Evolutionary conservation across 148 eudicot species (phyloP).

Genomic region (Pharnaceum exiguum): DNA sequence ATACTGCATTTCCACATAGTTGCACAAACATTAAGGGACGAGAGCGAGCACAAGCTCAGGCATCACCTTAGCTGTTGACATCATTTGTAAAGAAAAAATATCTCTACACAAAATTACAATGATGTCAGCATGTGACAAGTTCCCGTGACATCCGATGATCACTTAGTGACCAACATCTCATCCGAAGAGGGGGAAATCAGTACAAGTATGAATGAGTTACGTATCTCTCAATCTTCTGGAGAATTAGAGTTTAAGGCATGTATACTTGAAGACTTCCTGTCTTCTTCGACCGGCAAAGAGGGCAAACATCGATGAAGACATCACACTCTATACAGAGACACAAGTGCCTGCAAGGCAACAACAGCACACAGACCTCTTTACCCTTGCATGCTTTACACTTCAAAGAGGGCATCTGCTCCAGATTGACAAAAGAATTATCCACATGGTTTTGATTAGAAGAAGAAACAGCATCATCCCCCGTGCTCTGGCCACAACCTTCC

Average conservation of each 20-base stretch:
- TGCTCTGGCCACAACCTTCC: slow-evolving; percentile 43
- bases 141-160: not conserved
- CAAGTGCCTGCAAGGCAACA: slow-evolving; percentile 48
- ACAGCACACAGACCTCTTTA: slow-evolving; percentile 31
- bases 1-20: no score
- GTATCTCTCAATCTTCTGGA: not conserved
- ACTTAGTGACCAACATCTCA: slow-evolving; percentile 1
- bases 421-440: not conserved
- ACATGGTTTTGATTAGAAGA: slow-evolving; percentile 12
- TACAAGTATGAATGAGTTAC: not conserved
- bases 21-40: no score
- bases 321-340: slow-evolving; percentile 46
- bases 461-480: slow-evolving; percentile 34
- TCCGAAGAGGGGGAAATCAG: slow-evolving; percentile 1
- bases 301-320: slow-evolving; percentile 29
- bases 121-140: not conserved
- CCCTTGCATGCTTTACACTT: slow-evolving; percentile 33
- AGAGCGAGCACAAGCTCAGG: no score
- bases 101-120: not conserved
- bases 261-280: slow-evolving; percentile 31
- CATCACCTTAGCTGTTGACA: no score
- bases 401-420: not conserved
- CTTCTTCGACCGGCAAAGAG: slow-evolving; percentile 36
- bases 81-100: not conserved
- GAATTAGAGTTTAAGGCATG: slow-evolving; percentile 27